Evolutionary conservation across 352 stramenopile species (phyloP).

Genomic region (Phytophthora citricola): DNA sequence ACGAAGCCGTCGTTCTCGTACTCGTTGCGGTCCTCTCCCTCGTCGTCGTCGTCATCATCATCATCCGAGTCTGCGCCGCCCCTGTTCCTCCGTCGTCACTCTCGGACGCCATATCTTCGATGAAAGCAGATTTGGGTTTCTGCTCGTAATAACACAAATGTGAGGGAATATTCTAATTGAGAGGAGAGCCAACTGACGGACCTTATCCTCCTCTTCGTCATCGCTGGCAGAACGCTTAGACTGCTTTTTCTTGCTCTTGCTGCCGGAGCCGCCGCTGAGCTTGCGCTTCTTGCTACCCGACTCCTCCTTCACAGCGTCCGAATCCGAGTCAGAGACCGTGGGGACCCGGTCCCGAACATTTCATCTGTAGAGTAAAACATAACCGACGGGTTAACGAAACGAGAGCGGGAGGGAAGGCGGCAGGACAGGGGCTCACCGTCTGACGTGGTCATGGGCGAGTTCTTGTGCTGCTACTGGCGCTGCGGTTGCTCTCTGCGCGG

Average conservation of each 20-base stretch:
- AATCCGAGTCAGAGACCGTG: conserved; percentile 88
- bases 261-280: conserved; percentile 34
- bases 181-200: conserved; percentile 14
- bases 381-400: conserved; percentile 11
- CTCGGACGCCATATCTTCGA: conserved; percentile 91
- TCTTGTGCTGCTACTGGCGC: conserved; percentile 4
- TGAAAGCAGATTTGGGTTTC: conserved; percentile 84
- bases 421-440: conserved; percentile 23
- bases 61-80: conserved; percentile 61
- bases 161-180: conserved; percentile 12
- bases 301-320: conserved; percentile 58
- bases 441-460: conserved; percentile 23
- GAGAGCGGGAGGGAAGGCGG: neutral
- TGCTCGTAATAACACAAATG: conserved; percentile 25
- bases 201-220: conserved; percentile 76
- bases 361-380: conserved; percentile 54
- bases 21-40: conserved; percentile 87
- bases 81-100: conserved; percentile 73
- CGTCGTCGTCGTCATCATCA: conserved; percentile 84
- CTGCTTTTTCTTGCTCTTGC: conserved; percentile 63
- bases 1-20: conserved; percentile 92
- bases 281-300: conserved; percentile 75
- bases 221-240: conserved; percentile 70
- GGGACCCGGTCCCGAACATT: conserved; percentile 69
- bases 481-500: conserved; percentile 12